Evolutionary conservation across 2,329 filamentous ascomycete genomes (phyloP).

Genomic region (Penicillium occitanis): DNA sequence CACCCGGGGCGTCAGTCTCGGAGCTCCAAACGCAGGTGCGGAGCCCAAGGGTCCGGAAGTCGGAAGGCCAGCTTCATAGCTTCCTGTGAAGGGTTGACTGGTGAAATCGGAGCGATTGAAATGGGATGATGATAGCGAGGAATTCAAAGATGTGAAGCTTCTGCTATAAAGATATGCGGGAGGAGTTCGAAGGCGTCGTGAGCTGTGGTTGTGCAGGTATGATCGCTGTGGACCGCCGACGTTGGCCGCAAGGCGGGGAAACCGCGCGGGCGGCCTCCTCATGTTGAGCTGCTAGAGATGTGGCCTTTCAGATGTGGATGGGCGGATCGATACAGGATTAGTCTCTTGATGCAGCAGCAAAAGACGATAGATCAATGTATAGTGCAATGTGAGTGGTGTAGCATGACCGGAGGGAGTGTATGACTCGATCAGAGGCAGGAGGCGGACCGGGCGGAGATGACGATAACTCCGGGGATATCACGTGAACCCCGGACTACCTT

Average conservation of each 20-base stretch:
- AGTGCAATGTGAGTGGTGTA: not conserved
- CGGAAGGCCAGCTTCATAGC: conserved; percentile 62
- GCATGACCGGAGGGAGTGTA: not conserved
- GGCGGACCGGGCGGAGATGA: conserved; percentile 2
- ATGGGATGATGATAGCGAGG: conserved; percentile 42
- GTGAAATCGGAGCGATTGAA: conserved; percentile 64
- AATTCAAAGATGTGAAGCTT: conserved; percentile 25
- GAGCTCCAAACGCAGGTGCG: conserved; percentile 57
- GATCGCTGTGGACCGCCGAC: conserved; percentile 23
- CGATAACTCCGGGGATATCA: conserved; percentile 12
- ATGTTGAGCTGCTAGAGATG: conserved; percentile 27
- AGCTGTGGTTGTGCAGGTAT: conserved; percentile 11
- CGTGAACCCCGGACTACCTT: conserved; percentile 2
- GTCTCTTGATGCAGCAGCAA: no score
- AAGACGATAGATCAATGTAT: no score
- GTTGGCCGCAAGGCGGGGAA: conserved; percentile 27
- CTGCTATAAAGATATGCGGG: conserved; percentile 18
- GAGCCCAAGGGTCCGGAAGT: conserved; percentile 64
- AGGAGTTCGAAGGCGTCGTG: conserved; percentile 28
- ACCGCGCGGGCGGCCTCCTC: conserved; percentile 34
- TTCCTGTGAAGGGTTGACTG: conserved; percentile 61
- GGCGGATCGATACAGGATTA: no score
- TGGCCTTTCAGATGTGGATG: not conserved
- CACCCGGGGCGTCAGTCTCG: conserved; percentile 60
- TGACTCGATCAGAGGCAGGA: not conserved